Evolutionary conservation across 345 rosid species (phyloP).

Genomic region (Citrus medica): DNA sequence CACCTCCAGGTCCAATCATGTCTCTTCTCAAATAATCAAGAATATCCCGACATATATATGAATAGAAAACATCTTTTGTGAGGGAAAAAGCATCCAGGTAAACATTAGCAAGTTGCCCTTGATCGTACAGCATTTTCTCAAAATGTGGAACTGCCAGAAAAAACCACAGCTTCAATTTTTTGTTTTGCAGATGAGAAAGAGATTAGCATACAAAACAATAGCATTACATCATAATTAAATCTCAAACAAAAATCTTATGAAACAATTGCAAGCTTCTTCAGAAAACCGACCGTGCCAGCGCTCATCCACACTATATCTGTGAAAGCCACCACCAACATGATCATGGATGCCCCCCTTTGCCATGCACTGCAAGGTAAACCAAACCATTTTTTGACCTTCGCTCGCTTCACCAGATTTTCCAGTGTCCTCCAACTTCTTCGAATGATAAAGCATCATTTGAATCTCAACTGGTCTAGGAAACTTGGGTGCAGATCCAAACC

Average conservation of each 20-base stretch:
- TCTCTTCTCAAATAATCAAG: conserved; percentile 92
- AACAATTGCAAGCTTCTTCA: not conserved
- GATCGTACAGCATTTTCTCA: conserved; percentile 95
- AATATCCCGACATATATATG: conserved; percentile 59
- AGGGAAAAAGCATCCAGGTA: conserved; percentile 78
- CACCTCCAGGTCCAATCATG: conserved; percentile 82
- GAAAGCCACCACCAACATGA: conserved; percentile 95
- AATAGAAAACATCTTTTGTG: conserved; percentile 60
- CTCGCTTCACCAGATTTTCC: conserved; percentile 49
- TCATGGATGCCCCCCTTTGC: conserved; percentile 95
- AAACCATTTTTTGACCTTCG: conserved; percentile 50
- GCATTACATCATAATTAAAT: conserved; percentile 2
- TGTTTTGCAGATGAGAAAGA: not conserved
- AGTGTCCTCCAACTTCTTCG: conserved; percentile 58
- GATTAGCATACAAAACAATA: not conserved
- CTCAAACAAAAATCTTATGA: not conserved
- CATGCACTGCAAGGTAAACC: conserved; percentile 83
- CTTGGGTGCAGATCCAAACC: conserved; percentile 96
- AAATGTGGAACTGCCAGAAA: conserved; percentile 90
- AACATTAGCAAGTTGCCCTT: conserved; percentile 79
- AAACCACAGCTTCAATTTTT: conserved; percentile 3
- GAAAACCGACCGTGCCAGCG: conserved; percentile 83
- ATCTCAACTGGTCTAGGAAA: conserved; percentile 97
- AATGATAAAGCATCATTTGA: conserved; percentile 81
- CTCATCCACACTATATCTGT: conserved; percentile 95